Conservation (phyloP, 2,329 filamentous ascomycete genomes). For the Trichophaea hybrida region DNA sequence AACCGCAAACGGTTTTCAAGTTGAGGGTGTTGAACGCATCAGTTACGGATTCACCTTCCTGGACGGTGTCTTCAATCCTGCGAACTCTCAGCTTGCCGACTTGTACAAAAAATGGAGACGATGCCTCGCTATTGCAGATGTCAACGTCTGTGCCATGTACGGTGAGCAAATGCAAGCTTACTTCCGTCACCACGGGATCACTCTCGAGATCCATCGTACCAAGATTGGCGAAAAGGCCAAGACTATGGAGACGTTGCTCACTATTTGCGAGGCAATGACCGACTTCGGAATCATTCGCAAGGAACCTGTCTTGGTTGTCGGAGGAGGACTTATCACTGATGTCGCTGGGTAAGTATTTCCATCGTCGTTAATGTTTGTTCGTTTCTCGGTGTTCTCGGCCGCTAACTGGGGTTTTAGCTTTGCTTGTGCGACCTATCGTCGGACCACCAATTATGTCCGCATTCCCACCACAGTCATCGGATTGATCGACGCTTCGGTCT, state of each 20-base stretch:
- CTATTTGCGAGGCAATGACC: slow-evolving; percentile 59
- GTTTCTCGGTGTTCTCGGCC: slow-evolving; percentile 1
- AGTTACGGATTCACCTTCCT: slow-evolving; percentile 62
- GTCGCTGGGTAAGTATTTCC: slow-evolving; percentile 49
- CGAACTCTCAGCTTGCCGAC: slow-evolving; percentile 47
- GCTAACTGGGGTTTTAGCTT: slow-evolving; percentile 34
- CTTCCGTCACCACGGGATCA: slow-evolving; percentile 49
- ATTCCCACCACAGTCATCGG: slow-evolving; percentile 62
- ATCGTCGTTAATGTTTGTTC: slow-evolving; percentile 10
- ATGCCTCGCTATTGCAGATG: slow-evolving; percentile 53
- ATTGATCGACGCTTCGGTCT: slow-evolving; percentile 59
- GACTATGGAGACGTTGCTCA: slow-evolving; percentile 53
- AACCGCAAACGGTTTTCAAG: slow-evolving; percentile 52
- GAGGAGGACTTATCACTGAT: slow-evolving; percentile 56
- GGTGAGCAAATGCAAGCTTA: slow-evolving; percentile 51
- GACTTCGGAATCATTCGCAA: slow-evolving; percentile 57
- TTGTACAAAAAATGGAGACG: slow-evolving; percentile 52
- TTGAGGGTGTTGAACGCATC: slow-evolving; percentile 62
- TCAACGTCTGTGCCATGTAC: slow-evolving; percentile 56
- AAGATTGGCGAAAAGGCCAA: slow-evolving; percentile 65
- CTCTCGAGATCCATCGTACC: slow-evolving; percentile 53
- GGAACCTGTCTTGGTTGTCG: slow-evolving; percentile 40
- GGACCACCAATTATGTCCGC: slow-evolving; percentile 60
- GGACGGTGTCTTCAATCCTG: slow-evolving; percentile 49
- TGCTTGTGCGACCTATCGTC: slow-evolving; percentile 55